phyloP scores from a whole-genome alignment of 352 stramenopile genomes.

The Phytophthora pseudosyringae region DNA sequence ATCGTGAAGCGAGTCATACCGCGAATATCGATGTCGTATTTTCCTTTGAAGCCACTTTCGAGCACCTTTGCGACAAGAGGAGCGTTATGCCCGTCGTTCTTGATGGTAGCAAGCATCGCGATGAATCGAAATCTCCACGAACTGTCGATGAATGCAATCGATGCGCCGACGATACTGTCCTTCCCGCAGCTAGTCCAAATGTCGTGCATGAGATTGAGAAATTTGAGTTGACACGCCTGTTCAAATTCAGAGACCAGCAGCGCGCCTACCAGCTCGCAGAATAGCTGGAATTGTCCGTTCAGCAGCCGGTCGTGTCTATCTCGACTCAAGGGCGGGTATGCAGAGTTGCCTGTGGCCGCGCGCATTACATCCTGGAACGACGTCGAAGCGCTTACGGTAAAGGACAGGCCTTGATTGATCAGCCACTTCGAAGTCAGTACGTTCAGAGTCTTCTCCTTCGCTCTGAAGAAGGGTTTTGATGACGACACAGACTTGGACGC shows the following conservation, averaged over 20 bases:
- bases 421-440: conserved; percentile 6
- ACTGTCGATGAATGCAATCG: conserved; percentile 1
- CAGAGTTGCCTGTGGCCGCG: background rate
- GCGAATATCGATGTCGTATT: background rate
- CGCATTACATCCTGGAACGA: background rate
- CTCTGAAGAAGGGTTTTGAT: background rate
- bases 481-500: too few species aligned
- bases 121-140: conserved; percentile 7
- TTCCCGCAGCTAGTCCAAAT: conserved; percentile 13
- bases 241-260: background rate
- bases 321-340: background rate
- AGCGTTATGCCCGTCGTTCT: background rate
- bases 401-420: background rate
- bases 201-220: conserved; percentile 10
- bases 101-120: background rate
- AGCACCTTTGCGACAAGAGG: conserved; percentile 1
- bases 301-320: conserved; percentile 9
- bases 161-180: conserved; percentile 13
- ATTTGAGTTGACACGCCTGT: background rate
- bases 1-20: background rate
- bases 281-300: conserved; percentile 7
- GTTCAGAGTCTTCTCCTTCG: background rate
- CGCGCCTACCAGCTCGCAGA: conserved; percentile 4
- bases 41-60: background rate
- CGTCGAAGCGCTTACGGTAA: background rate